Percentiles rank a stretch among this genome's conserved stretches.
Evolutionary conservation across 169 alveolate species (phyloP).

Genomic region (Plasmodium vinckei): DNA sequence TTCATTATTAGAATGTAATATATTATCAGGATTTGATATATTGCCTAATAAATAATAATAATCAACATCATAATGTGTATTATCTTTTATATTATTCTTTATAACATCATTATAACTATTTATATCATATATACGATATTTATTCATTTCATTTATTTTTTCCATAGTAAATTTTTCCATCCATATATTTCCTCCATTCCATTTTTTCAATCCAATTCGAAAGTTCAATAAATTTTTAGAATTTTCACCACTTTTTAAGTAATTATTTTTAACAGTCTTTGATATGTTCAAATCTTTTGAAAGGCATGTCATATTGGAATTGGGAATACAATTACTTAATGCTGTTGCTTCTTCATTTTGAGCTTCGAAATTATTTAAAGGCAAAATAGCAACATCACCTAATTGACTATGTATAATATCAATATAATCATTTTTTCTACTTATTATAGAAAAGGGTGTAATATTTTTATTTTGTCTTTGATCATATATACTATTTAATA

Average conservation of each 20-base stretch:
- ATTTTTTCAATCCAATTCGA: background rate
- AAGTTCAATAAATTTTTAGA: background rate
- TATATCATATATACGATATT: slow-evolving; percentile 32
- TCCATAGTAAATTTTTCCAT: slow-evolving; percentile 3
- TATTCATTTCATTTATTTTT: slow-evolving; percentile 35
- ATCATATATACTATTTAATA: slow-evolving; percentile 48
- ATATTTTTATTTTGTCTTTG: slow-evolving; percentile 22
- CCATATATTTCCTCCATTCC: background rate
- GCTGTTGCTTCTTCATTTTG: no score
- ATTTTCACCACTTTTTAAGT: no score
- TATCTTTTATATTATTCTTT: slow-evolving; percentile 48
- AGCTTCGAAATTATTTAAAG: no score
- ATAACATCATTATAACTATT: slow-evolving; percentile 51
- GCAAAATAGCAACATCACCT: no score
- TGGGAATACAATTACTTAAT: no score
- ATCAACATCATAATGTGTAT: slow-evolving; percentile 35
- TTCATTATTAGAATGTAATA: background rate
- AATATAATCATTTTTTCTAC: slow-evolving; percentile 19
- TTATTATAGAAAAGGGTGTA: slow-evolving; percentile 29
- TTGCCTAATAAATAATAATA: slow-evolving; percentile 39
- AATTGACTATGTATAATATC: slow-evolving; percentile 15
- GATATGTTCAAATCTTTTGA: no score
- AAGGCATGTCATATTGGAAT: no score
- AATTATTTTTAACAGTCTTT: no score
- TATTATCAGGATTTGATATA: slow-evolving; percentile 1